Evolutionary conservation across 352 stramenopile species (phyloP), one percentile per base, ranked within the genome.

Genomic region (Phytopythium litorale): DNA sequence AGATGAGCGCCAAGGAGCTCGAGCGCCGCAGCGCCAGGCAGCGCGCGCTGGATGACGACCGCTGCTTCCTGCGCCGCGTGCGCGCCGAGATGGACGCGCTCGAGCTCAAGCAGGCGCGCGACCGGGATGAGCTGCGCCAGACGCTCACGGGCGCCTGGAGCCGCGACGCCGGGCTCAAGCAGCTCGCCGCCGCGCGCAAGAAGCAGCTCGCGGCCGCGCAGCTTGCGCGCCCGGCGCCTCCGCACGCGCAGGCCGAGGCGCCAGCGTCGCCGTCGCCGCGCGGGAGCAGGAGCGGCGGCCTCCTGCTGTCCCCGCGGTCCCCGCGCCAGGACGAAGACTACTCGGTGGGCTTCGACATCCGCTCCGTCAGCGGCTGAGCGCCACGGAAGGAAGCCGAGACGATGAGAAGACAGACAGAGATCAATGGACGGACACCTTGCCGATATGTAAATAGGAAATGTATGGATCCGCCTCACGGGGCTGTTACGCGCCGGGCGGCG

Each of bases 321-420:
- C 42, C 12, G 52, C 38, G 46, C 9, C 57, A 63, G 51, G 69
- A 74, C 5, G 68, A 76, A 37, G 76, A 92, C 56, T 92, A 76
- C 64, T 91, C 82, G 0, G 82, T 91, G 4, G 82, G 82, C 25
- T 91, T 89, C 49, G 79, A 91, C 67, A 85, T 89, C 57, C 82
- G 79, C 0, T 87, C 79, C 4, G 67, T 84, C 21, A 80, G 69
- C 58, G 67, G 65, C 0, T 72, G 42, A 13, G 4, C 0, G n/a
- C 9, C 19, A 25, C 5, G n/a, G 42, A 21, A n/a, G 19, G 38
- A 49, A 25, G 42, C 7, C 1, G 42, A 25, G 5, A 40, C 28
- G 5, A 4, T 16, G 13, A 19, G 4, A 49, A 23, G 15, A 49
- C 23, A 49, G 7, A 49, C 42, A 1, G 19, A 49, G 18, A 19